Percentiles rank a stretch among this genome's conserved stretches.
Evolutionary conservation across 1,284 basidiomycete genomes (phyloP).

Genomic region (Trametes sp.): DNA sequence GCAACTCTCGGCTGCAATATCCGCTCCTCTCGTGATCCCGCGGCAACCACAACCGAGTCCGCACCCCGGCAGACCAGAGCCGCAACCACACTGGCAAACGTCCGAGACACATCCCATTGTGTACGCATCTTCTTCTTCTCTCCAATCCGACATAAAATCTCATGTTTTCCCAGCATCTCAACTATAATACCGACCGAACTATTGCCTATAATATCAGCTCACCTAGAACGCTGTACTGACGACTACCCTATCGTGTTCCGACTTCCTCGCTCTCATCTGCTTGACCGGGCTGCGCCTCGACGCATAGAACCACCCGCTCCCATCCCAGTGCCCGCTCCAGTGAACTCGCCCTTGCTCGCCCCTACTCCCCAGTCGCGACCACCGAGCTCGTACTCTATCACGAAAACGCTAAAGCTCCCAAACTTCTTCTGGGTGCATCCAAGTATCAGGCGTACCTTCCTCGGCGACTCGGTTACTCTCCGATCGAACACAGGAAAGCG

Average conservation of each 20-base stretch:
- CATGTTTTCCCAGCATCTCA: too few species aligned
- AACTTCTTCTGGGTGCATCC: constrained; percentile 32
- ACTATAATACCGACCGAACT: constrained; percentile 69
- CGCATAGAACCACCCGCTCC: constrained; percentile 16
- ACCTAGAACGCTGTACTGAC: constrained; percentile 45
- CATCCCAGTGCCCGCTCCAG: background rate
- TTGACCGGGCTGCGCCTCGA: constrained; percentile 41
- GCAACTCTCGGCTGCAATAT: constrained; percentile 62
- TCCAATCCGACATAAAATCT: too few species aligned
- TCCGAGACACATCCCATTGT: constrained; percentile 87
- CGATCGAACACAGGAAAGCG: constrained; percentile 15
- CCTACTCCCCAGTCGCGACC: background rate
- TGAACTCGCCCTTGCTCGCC: constrained; percentile 17
- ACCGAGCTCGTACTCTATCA: constrained; percentile 15
- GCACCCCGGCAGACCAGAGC: too few species aligned
- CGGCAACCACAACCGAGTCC: constrained; percentile 28
- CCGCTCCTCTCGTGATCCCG: constrained; percentile 48
- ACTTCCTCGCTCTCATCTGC: constrained; percentile 43
- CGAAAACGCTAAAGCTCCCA: constrained; percentile 25
- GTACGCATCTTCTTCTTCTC: constrained; percentile 50
- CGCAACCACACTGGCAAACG: constrained; percentile 49
- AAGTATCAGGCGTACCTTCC: constrained; percentile 27
- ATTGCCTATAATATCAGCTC: constrained; percentile 62
- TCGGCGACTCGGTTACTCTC: constrained; percentile 3
- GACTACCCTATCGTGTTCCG: constrained; percentile 49